phyloP scores from a whole-genome alignment of 2,329 filamentous ascomycete genomes.

The Xylariaceae sp. region DNA sequence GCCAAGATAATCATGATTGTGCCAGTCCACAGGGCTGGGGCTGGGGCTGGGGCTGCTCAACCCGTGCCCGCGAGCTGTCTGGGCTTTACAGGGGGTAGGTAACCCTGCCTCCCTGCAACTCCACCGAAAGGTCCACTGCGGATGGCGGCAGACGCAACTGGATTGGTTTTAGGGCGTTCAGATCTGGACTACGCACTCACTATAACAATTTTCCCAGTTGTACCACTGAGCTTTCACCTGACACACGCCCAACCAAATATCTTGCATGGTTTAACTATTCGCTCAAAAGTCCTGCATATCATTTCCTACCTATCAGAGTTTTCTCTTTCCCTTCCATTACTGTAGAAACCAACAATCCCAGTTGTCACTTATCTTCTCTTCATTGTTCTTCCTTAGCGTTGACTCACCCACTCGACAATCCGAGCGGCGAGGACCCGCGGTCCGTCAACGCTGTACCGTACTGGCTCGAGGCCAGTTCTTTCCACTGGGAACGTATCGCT shows the following conservation, averaged over 20 bases:
- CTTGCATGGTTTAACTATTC: constrained; percentile 34
- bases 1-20: constrained; percentile 15
- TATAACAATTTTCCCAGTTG: background rate
- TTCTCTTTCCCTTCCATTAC: background rate
- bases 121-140: constrained; percentile 18
- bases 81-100: too few species aligned
- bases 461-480: background rate
- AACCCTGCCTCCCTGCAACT: background rate
- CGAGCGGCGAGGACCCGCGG: too few species aligned
- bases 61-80: constrained; percentile 7
- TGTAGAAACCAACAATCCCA: constrained; percentile 1
- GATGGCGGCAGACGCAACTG: constrained; percentile 26
- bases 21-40: constrained; percentile 23
- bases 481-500: background rate
- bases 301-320: constrained; percentile 25
- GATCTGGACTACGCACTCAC: too few species aligned
- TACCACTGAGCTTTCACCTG: constrained; percentile 28
- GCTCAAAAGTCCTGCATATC: constrained; percentile 30
- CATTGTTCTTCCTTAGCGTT: constrained; percentile 17
- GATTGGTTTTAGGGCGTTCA: too few species aligned
- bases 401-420: constrained; percentile 24
- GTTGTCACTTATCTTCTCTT: constrained; percentile 1
- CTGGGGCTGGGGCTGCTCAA: constrained; percentile 14
- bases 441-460: background rate
- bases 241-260: constrained; percentile 18